phyloP scores from a whole-genome alignment of 179 eudicot genomes.

The Drosera spatulata region DNA sequence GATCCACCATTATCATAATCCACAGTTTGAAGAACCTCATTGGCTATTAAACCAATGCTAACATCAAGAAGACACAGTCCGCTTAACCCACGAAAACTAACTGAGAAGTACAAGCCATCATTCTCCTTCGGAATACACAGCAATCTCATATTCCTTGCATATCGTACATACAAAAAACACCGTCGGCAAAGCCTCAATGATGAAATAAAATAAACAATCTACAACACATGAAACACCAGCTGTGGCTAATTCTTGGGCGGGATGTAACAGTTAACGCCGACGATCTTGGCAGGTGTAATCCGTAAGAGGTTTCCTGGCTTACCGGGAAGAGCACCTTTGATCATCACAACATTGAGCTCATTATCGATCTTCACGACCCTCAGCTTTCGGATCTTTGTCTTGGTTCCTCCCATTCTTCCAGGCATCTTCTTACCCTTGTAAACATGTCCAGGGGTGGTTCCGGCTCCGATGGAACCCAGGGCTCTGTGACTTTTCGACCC shows the following conservation, averaged over 20 bases:
- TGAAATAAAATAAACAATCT: not conserved
- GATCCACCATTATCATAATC: no score
- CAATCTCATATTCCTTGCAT: no score
- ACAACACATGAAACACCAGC: not conserved
- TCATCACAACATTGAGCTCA: conserved; percentile 69
- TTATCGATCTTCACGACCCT: conserved; percentile 74
- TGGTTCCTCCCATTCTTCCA: conserved; percentile 97
- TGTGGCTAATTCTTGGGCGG: conserved; percentile 56
- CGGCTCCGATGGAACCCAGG: conserved; percentile 97
- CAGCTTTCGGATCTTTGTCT: conserved; percentile 70
- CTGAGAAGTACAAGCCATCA: no score
- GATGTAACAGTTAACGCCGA: conserved; percentile 46
- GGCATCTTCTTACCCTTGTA: conserved; percentile 96
- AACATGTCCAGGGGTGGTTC: conserved; percentile 92
- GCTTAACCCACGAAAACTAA: no score
- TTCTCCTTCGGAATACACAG: no score
- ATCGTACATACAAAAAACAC: no score
- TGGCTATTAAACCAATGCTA: no score
- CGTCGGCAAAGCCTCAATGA: no score
- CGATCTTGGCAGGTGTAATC: conserved; percentile 87
- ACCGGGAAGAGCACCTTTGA: conserved; percentile 95
- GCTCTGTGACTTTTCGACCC: conserved; percentile 94
- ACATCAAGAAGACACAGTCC: no score
- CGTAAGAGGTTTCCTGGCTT: conserved; percentile 95
- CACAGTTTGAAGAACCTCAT: no score